phyloP scores from a whole-genome alignment of 148 eudicot genomes.

The Amaranthus cruentus region DNA sequence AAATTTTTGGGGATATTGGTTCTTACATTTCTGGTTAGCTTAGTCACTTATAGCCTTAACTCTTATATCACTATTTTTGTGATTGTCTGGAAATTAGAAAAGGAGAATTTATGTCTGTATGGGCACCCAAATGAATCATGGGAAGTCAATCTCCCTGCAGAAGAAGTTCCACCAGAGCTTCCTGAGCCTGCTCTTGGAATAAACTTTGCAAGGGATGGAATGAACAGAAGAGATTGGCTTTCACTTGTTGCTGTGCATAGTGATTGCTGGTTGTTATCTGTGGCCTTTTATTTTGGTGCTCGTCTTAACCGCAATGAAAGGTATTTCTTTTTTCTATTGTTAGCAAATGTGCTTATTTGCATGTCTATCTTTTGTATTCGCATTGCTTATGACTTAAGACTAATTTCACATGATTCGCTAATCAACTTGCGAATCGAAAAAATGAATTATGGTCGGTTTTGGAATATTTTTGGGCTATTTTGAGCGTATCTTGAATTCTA shows the following conservation, averaged over 20 bases:
- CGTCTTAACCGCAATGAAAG: conserved; percentile 72
- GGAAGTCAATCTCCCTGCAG: conserved; percentile 89
- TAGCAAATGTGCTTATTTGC: neutral
- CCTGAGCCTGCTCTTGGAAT: conserved; percentile 96
- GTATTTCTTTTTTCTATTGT: conserved; percentile 27
- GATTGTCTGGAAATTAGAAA: conserved; percentile 36
- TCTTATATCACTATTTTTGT: conserved; percentile 13
- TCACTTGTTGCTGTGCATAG: conserved; percentile 82
- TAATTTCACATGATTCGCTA: too few relatives aligned
- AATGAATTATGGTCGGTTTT: too few relatives aligned
- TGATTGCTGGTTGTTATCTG: conserved; percentile 89
- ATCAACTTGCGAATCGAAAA: too few relatives aligned
- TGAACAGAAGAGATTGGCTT: conserved; percentile 79
- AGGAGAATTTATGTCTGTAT: conserved; percentile 83
- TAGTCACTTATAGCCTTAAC: neutral
- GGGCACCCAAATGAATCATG: conserved; percentile 73
- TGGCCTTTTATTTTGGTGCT: conserved; percentile 84
- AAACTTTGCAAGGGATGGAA: conserved; percentile 90
- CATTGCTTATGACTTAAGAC: too few relatives aligned
- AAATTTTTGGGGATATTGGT: neutral
- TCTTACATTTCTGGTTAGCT: neutral
- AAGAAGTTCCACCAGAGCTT: conserved; percentile 93
- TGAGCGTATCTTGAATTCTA: too few relatives aligned
- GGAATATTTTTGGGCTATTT: too few relatives aligned
- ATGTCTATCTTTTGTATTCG: neutral